Conservation (phyloP, 345 rosid species). For the Lagerstroemia speciosa region DNA sequence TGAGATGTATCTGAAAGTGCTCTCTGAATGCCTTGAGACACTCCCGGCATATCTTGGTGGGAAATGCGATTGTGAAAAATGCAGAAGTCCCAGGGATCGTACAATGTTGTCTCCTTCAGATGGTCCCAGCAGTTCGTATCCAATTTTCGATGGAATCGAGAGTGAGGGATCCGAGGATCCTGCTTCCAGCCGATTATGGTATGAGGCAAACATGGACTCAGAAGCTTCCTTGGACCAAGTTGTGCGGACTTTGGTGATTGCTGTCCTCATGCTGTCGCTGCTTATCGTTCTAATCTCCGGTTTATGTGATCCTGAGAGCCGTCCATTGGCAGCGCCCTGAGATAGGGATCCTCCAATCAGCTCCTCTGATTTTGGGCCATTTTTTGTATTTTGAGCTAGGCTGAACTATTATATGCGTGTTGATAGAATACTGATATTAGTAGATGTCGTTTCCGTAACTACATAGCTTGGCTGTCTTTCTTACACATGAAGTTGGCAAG, state of each 20-base stretch:
- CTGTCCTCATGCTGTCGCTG: slow-evolving; percentile 58
- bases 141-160: slow-evolving; percentile 14
- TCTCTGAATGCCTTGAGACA: slow-evolving; percentile 49
- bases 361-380: not conserved
- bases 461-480: not conserved
- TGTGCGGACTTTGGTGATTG: slow-evolving; percentile 49
- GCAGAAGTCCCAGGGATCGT: slow-evolving; percentile 27
- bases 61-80: slow-evolving; percentile 54
- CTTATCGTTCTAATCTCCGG: slow-evolving; percentile 47
- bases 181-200: slow-evolving; percentile 2
- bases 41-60: slow-evolving; percentile 88
- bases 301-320: slow-evolving; percentile 47
- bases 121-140: slow-evolving; percentile 15
- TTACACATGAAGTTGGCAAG: not conserved
- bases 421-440: not conserved
- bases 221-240: slow-evolving; percentile 39
- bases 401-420: not conserved
- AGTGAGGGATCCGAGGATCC: slow-evolving; percentile 23
- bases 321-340: slow-evolving; percentile 27
- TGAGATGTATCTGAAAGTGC: slow-evolving; percentile 42
- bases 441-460: not conserved
- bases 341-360: slow-evolving; percentile 6
- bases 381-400: not conserved
- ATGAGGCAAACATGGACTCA: slow-evolving; percentile 22
- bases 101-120: slow-evolving; percentile 10